Conservation (phyloP, 2,329 filamentous ascomycete species). For the Arthrobotrys iridis region DNA sequence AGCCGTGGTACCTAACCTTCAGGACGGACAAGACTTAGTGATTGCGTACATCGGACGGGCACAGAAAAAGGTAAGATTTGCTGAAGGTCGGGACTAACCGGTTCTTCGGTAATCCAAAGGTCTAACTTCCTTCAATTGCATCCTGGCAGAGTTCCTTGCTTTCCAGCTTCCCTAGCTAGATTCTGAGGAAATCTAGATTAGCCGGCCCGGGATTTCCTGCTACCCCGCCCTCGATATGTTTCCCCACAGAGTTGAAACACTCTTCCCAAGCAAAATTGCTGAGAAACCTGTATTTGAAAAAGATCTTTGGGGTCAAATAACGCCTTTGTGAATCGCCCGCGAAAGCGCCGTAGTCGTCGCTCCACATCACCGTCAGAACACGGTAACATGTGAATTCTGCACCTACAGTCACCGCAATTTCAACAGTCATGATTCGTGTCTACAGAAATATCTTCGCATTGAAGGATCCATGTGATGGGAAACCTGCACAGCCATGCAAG, state of each 20-base stretch:
- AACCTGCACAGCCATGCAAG: slow-evolving; percentile 11
- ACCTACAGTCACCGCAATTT: slow-evolving; percentile 3
- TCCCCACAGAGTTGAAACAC: slow-evolving; percentile 18
- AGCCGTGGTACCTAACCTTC: slow-evolving; percentile 32
- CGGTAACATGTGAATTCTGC: slow-evolving; percentile 39
- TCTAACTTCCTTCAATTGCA: slow-evolving; percentile 15
- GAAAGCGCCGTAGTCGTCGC: neutral
- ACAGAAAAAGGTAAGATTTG: slow-evolving; percentile 6
- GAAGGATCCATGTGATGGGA: slow-evolving; percentile 3
- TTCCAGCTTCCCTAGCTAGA: neutral
- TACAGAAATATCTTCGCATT: slow-evolving; percentile 9
- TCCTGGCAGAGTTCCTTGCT: neutral
- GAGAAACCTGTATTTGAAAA: neutral
- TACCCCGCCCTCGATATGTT: slow-evolving; percentile 16
- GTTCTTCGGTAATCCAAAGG: slow-evolving; percentile 25
- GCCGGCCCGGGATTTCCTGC: slow-evolving; percentile 13
- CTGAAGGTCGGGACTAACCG: slow-evolving; percentile 17
- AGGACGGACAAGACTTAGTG: neutral
- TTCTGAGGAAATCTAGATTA: slow-evolving; percentile 2
- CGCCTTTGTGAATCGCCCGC: neutral
- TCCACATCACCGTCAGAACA: neutral
- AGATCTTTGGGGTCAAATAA: neutral
- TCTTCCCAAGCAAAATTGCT: slow-evolving; percentile 8
- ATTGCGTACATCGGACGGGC: slow-evolving; percentile 6
- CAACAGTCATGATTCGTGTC: neutral